Percentiles rank a stretch among this genome's conserved stretches.
phyloP scores from a whole-genome alignment of 768 basidiomycete genomes.

The Lentinula guzmanii region DNA sequence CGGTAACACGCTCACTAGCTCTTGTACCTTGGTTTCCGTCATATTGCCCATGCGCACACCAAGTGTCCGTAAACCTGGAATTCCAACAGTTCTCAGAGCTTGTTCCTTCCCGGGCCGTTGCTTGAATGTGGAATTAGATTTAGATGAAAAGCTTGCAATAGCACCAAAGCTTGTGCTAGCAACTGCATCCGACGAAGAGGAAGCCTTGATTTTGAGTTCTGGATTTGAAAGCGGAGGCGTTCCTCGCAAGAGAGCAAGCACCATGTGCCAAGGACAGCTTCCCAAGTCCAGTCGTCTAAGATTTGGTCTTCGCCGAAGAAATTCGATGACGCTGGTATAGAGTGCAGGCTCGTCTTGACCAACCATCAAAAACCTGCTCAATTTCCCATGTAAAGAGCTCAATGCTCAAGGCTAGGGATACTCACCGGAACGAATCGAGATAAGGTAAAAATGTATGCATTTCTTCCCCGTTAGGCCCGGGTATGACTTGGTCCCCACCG shows the following conservation, averaged over 20 bases:
- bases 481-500: slow-evolving; percentile 51
- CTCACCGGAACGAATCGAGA: slow-evolving; percentile 48
- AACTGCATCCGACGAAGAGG: background rate
- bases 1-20: slow-evolving; percentile 37
- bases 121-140: background rate
- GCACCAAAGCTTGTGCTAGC: slow-evolving; percentile 5
- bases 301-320: slow-evolving; percentile 40
- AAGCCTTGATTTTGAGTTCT: background rate
- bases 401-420: background rate
- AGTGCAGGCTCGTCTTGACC: slow-evolving; percentile 50
- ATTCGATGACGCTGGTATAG: slow-evolving; percentile 49
- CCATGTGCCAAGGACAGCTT: slow-evolving; percentile 60
- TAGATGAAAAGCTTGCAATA: background rate
- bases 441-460: slow-evolving; percentile 57
- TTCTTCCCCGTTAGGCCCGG: slow-evolving; percentile 24
- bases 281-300: slow-evolving; percentile 57
- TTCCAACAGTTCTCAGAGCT: slow-evolving; percentile 3
- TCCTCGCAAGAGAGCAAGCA: background rate
- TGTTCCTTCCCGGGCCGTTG: background rate
- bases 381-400: background rate
- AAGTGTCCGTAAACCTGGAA: slow-evolving; percentile 47
- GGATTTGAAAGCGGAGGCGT: background rate
- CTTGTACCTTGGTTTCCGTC: slow-evolving; percentile 26
- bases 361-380: slow-evolving; percentile 43
- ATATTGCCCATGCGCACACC: slow-evolving; percentile 53